Conservation (phyloP, 768 basidiomycete species). For the Fomitopsis pulvina region DNA sequence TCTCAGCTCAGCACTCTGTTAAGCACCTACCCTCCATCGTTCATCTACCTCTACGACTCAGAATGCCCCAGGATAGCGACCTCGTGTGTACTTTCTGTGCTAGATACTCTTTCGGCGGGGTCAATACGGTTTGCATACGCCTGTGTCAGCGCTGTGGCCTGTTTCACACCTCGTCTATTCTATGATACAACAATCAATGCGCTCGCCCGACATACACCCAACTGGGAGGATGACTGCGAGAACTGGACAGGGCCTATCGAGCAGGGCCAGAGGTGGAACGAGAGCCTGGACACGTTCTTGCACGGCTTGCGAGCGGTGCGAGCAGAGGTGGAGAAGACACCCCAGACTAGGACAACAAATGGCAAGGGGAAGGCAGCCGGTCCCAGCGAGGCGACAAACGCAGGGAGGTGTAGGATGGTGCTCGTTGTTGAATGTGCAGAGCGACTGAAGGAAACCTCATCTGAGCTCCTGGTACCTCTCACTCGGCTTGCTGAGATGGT, state of each 20-base stretch:
- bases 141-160: constrained; percentile 48
- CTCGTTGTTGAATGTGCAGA: constrained; percentile 66
- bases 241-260: constrained; percentile 42
- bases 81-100: constrained; percentile 33
- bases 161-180: constrained; percentile 54
- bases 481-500: constrained; percentile 70
- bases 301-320: constrained; percentile 49
- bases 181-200: constrained; percentile 62
- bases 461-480: constrained; percentile 64
- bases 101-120: constrained; percentile 19
- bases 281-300: constrained; percentile 62
- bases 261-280: constrained; percentile 46
- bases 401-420: constrained; percentile 37
- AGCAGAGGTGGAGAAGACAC: constrained; percentile 6
- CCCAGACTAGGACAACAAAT: background rate
- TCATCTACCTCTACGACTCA: constrained; percentile 62
- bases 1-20: constrained; percentile 25
- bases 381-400: background rate
- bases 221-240: constrained; percentile 55
- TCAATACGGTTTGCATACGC: constrained; percentile 29
- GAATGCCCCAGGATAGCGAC: constrained; percentile 40
- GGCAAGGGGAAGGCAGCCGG: constrained; percentile 28
- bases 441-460: constrained; percentile 50
- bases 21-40: constrained; percentile 44
- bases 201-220: constrained; percentile 46